Evolutionary conservation across 108 stramenopile species (phyloP).

Genomic region (Epithemia pelagica): DNA sequence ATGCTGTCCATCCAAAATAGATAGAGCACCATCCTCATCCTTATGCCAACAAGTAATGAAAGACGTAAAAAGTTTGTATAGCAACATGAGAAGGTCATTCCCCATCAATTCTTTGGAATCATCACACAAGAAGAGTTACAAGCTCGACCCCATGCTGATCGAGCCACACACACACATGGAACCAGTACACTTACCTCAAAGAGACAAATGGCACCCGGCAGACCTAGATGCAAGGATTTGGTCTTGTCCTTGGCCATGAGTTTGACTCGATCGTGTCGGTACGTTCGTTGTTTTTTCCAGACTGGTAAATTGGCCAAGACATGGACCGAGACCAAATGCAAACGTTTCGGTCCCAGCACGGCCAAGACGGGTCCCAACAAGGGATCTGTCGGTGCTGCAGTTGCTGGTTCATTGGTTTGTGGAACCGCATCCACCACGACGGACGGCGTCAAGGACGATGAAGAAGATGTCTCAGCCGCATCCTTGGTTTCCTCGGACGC

Average conservation of each 20-base stretch:
- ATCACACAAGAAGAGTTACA: too few relatives aligned
- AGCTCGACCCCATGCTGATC: too few relatives aligned
- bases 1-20: slow-evolving; percentile 86
- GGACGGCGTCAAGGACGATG: background rate
- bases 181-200: slow-evolving; percentile 35
- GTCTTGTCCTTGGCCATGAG: slow-evolving; percentile 63
- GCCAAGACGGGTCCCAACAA: slow-evolving; percentile 51
- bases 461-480: background rate
- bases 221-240: slow-evolving; percentile 52
- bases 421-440: background rate
- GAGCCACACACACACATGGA: too few relatives aligned
- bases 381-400: slow-evolving; percentile 29
- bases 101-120: too few relatives aligned
- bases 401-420: background rate
- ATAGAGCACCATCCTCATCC: slow-evolving; percentile 48
- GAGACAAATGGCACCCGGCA: slow-evolving; percentile 71
- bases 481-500: background rate
- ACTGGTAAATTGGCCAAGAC: slow-evolving; percentile 47
- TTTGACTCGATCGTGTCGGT: slow-evolving; percentile 65
- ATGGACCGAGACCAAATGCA: slow-evolving; percentile 43
- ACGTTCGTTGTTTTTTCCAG: slow-evolving; percentile 74
- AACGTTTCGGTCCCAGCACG: slow-evolving; percentile 55
- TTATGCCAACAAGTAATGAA: too few relatives aligned
- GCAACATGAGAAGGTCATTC: too few relatives aligned
- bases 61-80: too few relatives aligned